Base-by-base conservation (phyloP, 805 yeast species). In the Candida ortonii region DNA sequence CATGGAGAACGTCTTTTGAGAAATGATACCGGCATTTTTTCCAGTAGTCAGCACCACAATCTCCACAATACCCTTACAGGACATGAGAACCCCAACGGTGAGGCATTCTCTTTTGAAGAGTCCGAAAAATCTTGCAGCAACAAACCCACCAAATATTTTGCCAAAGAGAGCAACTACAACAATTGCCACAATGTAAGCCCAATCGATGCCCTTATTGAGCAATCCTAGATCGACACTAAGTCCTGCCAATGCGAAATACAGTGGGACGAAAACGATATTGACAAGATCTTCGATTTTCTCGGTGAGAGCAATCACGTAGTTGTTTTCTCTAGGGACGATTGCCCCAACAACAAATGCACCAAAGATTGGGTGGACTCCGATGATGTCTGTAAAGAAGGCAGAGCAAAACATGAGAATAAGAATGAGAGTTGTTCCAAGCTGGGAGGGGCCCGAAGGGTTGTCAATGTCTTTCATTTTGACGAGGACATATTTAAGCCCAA, bases 61-160 rank as follows among this genome's bases (percentile, higher is more conserved):
- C 59, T 84, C 94, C 16, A 84, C 93, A 44, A 84, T 82, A 59
- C 95, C 95, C 59, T 84, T 84, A 68, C 95, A 84, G 6, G 90
- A 82, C 93, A 84, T 84, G 47, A 84, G 65, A 16, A 82, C 72
- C 34, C 94, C 95, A 23, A 83, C 90, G 2, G 89, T 68, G 22
- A 78, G 55, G 2, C 87, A 73, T 55, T 84, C 93, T 54, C 89
- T 71, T 83, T 84, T 79, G 30, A 68, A 67, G 30, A 84, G 59
- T 1, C 83, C 84, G 54, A 70, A 71, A 25, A 75, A 39, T 44
- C 70, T 77, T 2, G 89, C 80, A 23, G 82, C 80, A 9, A 78
- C 41, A 20, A 75, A 60, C 3, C 93, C 93, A 10, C 93, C 88
- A 19, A 64, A 40, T 4, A 84, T 59, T 53, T 84, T 84, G 9